Conservation (phyloP, 2,329 filamentous ascomycete species). For the Fusarium annulatum region DNA sequence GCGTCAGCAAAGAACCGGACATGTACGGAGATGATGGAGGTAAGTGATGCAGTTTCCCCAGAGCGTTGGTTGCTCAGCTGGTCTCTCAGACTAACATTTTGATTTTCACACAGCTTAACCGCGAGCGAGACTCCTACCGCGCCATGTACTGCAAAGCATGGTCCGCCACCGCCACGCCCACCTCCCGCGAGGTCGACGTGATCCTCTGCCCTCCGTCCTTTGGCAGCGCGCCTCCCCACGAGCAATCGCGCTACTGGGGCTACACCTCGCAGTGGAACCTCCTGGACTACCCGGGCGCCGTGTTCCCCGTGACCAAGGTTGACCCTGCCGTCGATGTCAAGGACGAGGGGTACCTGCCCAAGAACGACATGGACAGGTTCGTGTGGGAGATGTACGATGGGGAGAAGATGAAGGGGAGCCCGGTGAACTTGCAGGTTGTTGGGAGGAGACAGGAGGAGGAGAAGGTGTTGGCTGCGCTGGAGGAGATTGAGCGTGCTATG, state of each 20-base stretch:
- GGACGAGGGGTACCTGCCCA: slow-evolving; percentile 39
- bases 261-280: slow-evolving; percentile 77
- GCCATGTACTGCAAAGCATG: slow-evolving; percentile 52
- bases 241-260: slow-evolving; percentile 64
- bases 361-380: slow-evolving; percentile 46
- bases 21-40: slow-evolving; percentile 54
- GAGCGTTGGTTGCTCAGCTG: fast-evolving
- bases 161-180: slow-evolving; percentile 48
- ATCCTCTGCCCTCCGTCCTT: slow-evolving; percentile 70
- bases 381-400: slow-evolving; percentile 46
- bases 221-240: slow-evolving; percentile 59
- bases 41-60: slow-evolving; percentile 16
- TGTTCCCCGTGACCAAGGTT: slow-evolving; percentile 65
- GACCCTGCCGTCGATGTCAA: slow-evolving; percentile 42
- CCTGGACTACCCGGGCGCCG: slow-evolving; percentile 71
- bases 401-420: slow-evolving; percentile 40
- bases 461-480: slow-evolving; percentile 46
- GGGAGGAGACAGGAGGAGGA: slow-evolving; percentile 46
- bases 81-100: background rate
- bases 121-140: slow-evolving; percentile 54
- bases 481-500: slow-evolving; percentile 42
- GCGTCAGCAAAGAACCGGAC: slow-evolving; percentile 54
- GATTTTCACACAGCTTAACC: slow-evolving; percentile 42
- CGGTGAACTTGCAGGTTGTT: slow-evolving; percentile 45
- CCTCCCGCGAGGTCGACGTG: slow-evolving; percentile 62